Evolutionary conservation across 108 stramenopile species (phyloP).

Genomic region (Cyclotella distinguenda): DNA sequence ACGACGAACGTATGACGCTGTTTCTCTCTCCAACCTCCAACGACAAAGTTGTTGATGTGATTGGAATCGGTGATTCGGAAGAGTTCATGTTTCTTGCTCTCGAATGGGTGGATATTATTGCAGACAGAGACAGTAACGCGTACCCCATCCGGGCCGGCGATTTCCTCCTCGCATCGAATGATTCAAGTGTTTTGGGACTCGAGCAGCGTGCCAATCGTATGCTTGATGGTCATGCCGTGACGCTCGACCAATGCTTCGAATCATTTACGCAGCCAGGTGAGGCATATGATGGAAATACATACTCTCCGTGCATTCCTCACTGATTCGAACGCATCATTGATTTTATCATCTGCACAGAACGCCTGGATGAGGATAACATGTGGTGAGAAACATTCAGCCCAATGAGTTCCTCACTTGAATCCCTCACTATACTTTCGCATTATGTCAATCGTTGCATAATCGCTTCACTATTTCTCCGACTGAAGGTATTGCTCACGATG

Average conservation of each 20-base stretch:
- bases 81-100: slow-evolving; percentile 7
- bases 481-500: slow-evolving; percentile 92
- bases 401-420: too few relatives aligned
- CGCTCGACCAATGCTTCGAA: slow-evolving; percentile 77
- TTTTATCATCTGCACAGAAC: too few relatives aligned
- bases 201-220: slow-evolving; percentile 3
- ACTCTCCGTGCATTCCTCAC: neutral
- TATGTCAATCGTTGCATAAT: too few relatives aligned
- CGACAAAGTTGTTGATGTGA: slow-evolving; percentile 9
- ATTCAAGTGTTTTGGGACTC: slow-evolving; percentile 5
- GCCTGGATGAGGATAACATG: slow-evolving; percentile 85
- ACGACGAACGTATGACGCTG: neutral
- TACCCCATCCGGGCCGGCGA: slow-evolving; percentile 1
- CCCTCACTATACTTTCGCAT: too few relatives aligned
- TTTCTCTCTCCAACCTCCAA: slow-evolving; percentile 10
- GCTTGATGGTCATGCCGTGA: slow-evolving; percentile 40
- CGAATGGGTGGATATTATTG: slow-evolving; percentile 21
- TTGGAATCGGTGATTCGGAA: slow-evolving; percentile 2
- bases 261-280: slow-evolving; percentile 60
- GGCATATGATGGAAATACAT: slow-evolving; percentile 11
- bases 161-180: slow-evolving; percentile 1
- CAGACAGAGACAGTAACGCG: neutral
- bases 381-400: too few relatives aligned
- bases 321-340: too few relatives aligned
- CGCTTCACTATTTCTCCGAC: too few relatives aligned